A percentile compares a stretch with the other conserved stretches of the same genome.
phyloP scores from a whole-genome alignment of 2,329 filamentous ascomycete species.

The Penicillium sp. region DNA sequence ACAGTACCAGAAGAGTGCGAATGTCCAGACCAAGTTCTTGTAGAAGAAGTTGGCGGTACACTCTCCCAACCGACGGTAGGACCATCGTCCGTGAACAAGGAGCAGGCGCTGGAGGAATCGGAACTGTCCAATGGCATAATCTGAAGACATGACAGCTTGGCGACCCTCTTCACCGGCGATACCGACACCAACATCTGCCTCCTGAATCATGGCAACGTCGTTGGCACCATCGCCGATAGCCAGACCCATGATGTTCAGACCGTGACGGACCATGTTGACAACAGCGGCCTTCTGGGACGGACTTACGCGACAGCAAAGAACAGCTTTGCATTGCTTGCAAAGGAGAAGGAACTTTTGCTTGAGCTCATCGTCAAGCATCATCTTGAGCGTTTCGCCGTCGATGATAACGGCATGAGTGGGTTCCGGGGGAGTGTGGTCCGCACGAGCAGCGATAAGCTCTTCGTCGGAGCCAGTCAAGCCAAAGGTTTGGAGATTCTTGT shows the following conservation, averaged over 20 bases:
- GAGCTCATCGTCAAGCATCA: slow-evolving; percentile 78
- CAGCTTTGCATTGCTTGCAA: slow-evolving; percentile 95
- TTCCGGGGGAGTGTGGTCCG: slow-evolving; percentile 81
- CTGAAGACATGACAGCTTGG: slow-evolving; percentile 93
- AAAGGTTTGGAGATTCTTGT: slow-evolving; percentile 72
- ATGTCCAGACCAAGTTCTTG: slow-evolving; percentile 99
- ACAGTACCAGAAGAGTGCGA: slow-evolving; percentile 96
- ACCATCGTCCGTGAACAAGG: slow-evolving; percentile 91
- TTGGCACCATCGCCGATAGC: slow-evolving; percentile 93
- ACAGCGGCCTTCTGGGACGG: slow-evolving; percentile 97
- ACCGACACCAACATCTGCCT: slow-evolving; percentile 93
- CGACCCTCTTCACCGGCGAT: slow-evolving; percentile 91
- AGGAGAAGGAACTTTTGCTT: slow-evolving; percentile 92
- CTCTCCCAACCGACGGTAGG: slow-evolving; percentile 90
- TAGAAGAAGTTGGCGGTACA: slow-evolving; percentile 99
- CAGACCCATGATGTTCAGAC: slow-evolving; percentile 92
- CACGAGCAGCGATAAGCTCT: slow-evolving; percentile 76
- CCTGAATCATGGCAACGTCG: slow-evolving; percentile 97
- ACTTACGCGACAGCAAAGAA: slow-evolving; percentile 95
- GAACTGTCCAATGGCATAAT: slow-evolving; percentile 95
- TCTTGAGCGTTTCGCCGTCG: slow-evolving; percentile 88
- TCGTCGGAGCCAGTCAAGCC: slow-evolving; percentile 80
- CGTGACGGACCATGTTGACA: slow-evolving; percentile 90
- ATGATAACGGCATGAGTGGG: slow-evolving; percentile 92
- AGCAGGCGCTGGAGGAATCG: slow-evolving; percentile 81